phyloP scores from a whole-genome alignment of 495 filamentous ascomycete species.

The Aspergillus leporis region DNA sequence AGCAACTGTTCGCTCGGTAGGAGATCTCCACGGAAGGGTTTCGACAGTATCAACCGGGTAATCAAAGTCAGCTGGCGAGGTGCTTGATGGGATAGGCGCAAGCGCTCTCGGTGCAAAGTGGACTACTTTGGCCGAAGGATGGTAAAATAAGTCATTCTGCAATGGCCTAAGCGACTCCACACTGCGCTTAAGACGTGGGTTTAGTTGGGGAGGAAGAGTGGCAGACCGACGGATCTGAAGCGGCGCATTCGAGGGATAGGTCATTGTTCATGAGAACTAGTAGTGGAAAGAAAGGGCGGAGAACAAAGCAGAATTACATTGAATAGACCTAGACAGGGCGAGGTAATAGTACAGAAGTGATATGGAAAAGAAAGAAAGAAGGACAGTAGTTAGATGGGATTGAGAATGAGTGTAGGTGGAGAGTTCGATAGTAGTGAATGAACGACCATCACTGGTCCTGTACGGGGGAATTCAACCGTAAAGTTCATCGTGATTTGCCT shows the following conservation, averaged over 20 bases:
- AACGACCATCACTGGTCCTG: slow-evolving; percentile 6
- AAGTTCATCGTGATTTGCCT: slow-evolving; percentile 7
- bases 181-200: slow-evolving; percentile 33
- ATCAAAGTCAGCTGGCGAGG: slow-evolving; percentile 46
- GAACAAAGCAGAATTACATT: slow-evolving; percentile 20
- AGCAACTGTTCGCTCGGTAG: slow-evolving; percentile 79
- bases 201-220: slow-evolving; percentile 57
- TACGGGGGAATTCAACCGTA: neutral
- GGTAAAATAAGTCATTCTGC: slow-evolving; percentile 71
- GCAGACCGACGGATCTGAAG: slow-evolving; percentile 52
- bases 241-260: slow-evolving; percentile 38
- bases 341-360: slow-evolving; percentile 6
- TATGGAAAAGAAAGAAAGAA: neutral
- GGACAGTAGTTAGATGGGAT: slow-evolving; percentile 1
- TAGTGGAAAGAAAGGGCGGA: slow-evolving; percentile 14
- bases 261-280: slow-evolving; percentile 38
- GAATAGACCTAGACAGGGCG: slow-evolving; percentile 4
- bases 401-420: slow-evolving; percentile 8
- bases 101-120: slow-evolving; percentile 55
- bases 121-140: slow-evolving; percentile 65
- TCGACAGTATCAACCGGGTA: slow-evolving; percentile 45
- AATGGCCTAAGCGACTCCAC: slow-evolving; percentile 39
- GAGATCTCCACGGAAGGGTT: slow-evolving; percentile 71
- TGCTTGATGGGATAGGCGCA: slow-evolving; percentile 42
- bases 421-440: slow-evolving; percentile 9